These are phyloP conservation scores for Parastagonospora nodorum DNA, from an alignment of 2,329 filamentous ascomycete genomes.

Conservation along the genomic window DNA sequence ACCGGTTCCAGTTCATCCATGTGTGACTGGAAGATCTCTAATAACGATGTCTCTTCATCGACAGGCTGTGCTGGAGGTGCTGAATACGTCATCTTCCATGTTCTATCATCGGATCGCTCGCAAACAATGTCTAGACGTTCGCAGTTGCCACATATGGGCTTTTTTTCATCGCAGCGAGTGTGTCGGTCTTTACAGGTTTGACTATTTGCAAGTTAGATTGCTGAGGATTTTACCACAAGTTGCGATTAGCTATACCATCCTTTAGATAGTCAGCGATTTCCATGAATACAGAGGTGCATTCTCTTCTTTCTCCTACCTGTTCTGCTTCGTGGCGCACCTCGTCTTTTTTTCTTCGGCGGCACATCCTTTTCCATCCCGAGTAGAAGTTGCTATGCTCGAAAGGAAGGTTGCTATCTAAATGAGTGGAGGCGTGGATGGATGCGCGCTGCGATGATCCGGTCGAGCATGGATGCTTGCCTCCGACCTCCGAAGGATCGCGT, in stretches of 20 bases:
- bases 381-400: background rate
- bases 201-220: constrained; percentile 10
- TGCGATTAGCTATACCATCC: constrained; percentile 18
- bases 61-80: constrained; percentile 1
- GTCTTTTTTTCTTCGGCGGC: constrained; percentile 27
- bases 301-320: constrained; percentile 21
- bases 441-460: background rate
- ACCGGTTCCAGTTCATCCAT: constrained; percentile 28
- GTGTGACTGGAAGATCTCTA: constrained; percentile 33
- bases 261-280: constrained; percentile 4
- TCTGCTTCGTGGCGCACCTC: constrained; percentile 32
- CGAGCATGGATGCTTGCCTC: background rate
- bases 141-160: constrained; percentile 40
- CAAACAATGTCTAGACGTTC: constrained; percentile 36
- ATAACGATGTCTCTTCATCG: constrained; percentile 7
- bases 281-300: background rate
- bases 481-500: background rate
- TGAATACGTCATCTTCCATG: constrained; percentile 10
- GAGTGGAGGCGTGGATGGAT: background rate
- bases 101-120: constrained; percentile 27
- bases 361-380: constrained; percentile 3
- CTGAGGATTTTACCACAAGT: background rate
- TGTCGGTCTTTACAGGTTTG: constrained; percentile 42
- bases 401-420: background rate
- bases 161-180: constrained; percentile 42